These are phyloP conservation scores for Talaromyces proteolyticus DNA, from an alignment of 495 filamentous ascomycete species.

Conservation along the genomic window DNA sequence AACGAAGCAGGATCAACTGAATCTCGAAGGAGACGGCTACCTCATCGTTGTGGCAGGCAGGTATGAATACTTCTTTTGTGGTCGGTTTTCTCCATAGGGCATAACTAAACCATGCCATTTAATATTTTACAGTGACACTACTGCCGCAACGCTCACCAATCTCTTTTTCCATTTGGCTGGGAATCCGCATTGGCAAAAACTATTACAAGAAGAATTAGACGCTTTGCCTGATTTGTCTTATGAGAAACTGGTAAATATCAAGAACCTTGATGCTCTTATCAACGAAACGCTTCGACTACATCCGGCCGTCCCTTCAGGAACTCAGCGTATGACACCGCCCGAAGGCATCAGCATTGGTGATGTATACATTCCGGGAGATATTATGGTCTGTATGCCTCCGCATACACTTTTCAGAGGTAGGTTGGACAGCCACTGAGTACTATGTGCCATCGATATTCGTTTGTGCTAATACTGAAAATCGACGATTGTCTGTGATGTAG, in stretches of 20 bases:
- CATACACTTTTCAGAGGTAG: slow-evolving; percentile 23
- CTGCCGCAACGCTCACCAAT: slow-evolving; percentile 22
- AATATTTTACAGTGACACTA: slow-evolving; percentile 27
- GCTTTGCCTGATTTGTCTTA: slow-evolving; percentile 6
- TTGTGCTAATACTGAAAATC: no score
- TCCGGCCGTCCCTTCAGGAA: slow-evolving; percentile 27
- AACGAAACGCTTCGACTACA: slow-evolving; percentile 45
- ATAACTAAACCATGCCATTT: no score
- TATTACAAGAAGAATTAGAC: slow-evolving; percentile 18
- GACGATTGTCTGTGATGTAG: no score
- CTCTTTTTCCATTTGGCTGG: slow-evolving; percentile 28
- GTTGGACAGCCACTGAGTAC: slow-evolving; percentile 3
- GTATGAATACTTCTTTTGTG: no score
- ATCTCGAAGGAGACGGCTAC: slow-evolving; percentile 26
- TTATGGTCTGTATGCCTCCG: slow-evolving; percentile 25
- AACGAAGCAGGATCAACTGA: slow-evolving; percentile 13
- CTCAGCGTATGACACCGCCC: slow-evolving; percentile 31
- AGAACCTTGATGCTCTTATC: slow-evolving; percentile 40
- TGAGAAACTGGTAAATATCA: slow-evolving; percentile 3
- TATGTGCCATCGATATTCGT: background rate
- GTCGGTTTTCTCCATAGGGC: no score
- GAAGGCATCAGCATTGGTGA: slow-evolving; percentile 39
- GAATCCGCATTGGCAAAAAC: slow-evolving; percentile 7
- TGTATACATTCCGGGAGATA: slow-evolving; percentile 32
- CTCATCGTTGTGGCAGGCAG: slow-evolving; percentile 38